phyloP scores from a whole-genome alignment of 768 basidiomycete genomes.

The Butyriboletus loyo region DNA sequence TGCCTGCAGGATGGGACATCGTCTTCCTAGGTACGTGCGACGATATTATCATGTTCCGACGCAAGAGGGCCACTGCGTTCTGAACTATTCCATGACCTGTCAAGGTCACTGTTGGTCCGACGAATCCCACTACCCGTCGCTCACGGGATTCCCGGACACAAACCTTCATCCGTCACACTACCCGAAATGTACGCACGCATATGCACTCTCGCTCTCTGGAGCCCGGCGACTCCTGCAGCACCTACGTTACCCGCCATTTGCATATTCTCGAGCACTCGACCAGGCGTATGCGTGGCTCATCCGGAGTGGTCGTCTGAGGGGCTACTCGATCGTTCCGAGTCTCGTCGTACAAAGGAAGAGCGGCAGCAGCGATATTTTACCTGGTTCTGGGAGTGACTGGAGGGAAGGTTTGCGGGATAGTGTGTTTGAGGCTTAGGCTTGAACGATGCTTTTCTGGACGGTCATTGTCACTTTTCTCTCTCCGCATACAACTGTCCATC shows the following conservation, averaged over 20 bases:
- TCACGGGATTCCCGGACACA: constrained; percentile 19
- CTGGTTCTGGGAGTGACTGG: constrained; percentile 53
- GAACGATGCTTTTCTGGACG: not conserved
- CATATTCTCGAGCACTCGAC: constrained; percentile 76
- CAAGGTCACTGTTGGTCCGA: constrained; percentile 80
- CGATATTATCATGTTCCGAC: not conserved
- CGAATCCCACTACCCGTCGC: constrained; percentile 48
- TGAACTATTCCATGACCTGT: not conserved
- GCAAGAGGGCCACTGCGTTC: not conserved
- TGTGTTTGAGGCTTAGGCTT: constrained; percentile 35
- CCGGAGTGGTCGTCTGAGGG: constrained; percentile 48
- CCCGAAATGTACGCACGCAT: constrained; percentile 75
- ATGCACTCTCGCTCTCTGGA: constrained; percentile 56
- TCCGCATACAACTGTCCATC: not conserved
- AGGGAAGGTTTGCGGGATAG: constrained; percentile 47
- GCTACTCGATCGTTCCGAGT: constrained; percentile 66
- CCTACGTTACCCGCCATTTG: constrained; percentile 61
- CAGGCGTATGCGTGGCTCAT: constrained; percentile 69
- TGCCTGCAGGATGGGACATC: constrained; percentile 69
- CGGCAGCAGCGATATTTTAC: constrained; percentile 52
- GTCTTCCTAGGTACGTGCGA: constrained; percentile 58
- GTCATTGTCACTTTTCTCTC: not conserved
- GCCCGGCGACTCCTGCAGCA: constrained; percentile 58
- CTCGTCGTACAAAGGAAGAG: constrained; percentile 64
- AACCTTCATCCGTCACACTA: constrained; percentile 54